Conservation (phyloP, 2,329 filamentous ascomycete species). For the Phialophora expanda region DNA sequence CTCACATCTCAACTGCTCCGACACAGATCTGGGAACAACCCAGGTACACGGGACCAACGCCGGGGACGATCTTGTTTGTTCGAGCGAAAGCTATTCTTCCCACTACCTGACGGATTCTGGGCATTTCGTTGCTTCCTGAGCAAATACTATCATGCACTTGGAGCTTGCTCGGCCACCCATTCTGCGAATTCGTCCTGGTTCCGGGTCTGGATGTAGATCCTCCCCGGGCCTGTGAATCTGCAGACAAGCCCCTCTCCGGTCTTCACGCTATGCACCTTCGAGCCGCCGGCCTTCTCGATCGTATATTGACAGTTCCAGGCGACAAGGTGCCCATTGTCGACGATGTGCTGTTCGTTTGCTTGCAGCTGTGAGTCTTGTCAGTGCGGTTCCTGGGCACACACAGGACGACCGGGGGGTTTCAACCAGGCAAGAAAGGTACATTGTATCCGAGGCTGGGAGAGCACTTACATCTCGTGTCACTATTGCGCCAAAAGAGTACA, state of each 20-base stretch:
- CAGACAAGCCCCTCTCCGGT: conserved; percentile 34
- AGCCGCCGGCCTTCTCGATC: conserved; percentile 31
- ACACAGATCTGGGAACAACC: neutral
- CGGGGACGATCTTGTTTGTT: neutral
- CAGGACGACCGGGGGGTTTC: neutral
- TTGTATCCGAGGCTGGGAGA: neutral
- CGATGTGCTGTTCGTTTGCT: conserved; percentile 33
- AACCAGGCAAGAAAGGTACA: neutral
- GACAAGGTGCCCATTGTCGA: conserved; percentile 35
- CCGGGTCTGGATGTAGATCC: conserved; percentile 35
- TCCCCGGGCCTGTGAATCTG: conserved; percentile 35
- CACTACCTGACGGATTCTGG: neutral
- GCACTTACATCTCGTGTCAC: conserved; percentile 32
- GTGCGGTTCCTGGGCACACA: neutral
- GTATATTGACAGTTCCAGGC: conserved; percentile 34
- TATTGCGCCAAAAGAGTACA: conserved; percentile 31
- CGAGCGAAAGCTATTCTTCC: neutral
- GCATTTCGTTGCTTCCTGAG: neutral
- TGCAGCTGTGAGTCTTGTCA: conserved; percentile 23
- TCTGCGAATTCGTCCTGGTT: conserved; percentile 32
- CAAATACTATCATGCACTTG: neutral
- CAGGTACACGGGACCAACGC: neutral
- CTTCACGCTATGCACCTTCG: conserved; percentile 24
- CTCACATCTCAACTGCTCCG: neutral
- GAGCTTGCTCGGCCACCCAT: conserved; percentile 17